These are phyloP conservation scores for Coemansia sp. DNA, from an alignment of 192 early-diverging fungal species.

Conservation along the genomic window DNA sequence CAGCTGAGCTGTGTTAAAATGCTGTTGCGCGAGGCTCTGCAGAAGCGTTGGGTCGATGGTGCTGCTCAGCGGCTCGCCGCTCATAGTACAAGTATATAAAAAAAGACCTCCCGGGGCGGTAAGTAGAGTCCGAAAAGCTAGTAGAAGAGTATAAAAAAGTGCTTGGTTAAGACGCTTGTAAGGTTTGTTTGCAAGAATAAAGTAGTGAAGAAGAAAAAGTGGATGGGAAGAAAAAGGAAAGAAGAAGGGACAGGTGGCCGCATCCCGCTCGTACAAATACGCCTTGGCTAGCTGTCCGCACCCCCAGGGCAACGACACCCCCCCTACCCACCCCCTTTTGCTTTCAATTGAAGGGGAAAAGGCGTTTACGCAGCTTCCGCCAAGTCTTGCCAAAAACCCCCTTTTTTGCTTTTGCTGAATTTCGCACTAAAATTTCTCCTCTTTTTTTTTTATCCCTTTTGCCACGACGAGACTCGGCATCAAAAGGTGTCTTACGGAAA, in stretches of 20 bases:
- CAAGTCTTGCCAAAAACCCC: neutral
- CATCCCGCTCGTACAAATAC: conserved; percentile 15
- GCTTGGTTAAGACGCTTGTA: too few relatives aligned
- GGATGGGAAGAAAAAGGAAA: conserved; percentile 3
- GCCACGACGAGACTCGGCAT: neutral
- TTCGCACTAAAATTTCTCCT: neutral
- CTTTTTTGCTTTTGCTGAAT: neutral
- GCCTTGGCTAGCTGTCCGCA: conserved; percentile 7
- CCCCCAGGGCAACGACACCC: too few relatives aligned
- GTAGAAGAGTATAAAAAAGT: neutral
- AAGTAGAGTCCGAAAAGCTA: neutral
- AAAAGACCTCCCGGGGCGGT: too few relatives aligned
- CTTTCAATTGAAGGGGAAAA: neutral
- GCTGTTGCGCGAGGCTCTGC: conserved; percentile 50
- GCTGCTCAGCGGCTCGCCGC: conserved; percentile 49
- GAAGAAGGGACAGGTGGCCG: conserved; percentile 10
- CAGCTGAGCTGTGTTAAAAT: conserved; percentile 39
- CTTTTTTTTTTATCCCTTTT: neutral
- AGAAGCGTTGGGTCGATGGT: conserved; percentile 50
- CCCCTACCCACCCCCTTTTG: conserved; percentile 3
- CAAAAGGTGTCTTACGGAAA: neutral
- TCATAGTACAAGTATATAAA: conserved; percentile 38
- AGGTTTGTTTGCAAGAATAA: neutral
- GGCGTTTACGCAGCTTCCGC: neutral
- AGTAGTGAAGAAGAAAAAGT: conserved; percentile 7